Percentiles rank a stretch among this genome's conserved stretches.
phyloP scores from a whole-genome alignment of 805 yeast species.

The Vanderwaltozyma verrucispora region DNA sequence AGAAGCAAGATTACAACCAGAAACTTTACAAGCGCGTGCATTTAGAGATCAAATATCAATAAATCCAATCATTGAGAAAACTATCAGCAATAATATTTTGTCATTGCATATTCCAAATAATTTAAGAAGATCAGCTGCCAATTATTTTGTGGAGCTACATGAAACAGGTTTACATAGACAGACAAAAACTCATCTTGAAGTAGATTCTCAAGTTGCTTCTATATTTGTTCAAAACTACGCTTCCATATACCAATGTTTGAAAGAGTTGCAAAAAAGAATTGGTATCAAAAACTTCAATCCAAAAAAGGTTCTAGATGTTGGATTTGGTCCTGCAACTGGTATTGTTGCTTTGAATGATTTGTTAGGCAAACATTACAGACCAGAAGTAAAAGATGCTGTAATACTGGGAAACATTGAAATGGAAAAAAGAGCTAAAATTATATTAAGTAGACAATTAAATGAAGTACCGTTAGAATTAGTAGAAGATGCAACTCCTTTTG shows the following conservation, averaged over 20 bases:
- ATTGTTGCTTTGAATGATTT: conserved; percentile 79
- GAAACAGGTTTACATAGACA: conserved; percentile 46
- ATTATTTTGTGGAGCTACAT: conserved; percentile 39
- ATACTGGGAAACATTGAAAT: conserved; percentile 62
- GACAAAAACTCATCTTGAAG: conserved; percentile 38
- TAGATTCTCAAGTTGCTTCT: conserved; percentile 74
- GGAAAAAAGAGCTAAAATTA: conserved; percentile 69
- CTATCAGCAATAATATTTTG: conserved; percentile 55
- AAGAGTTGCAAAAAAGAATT: conserved; percentile 50
- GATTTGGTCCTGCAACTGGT: conserved; percentile 90
- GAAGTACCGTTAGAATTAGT: conserved; percentile 29
- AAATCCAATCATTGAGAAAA: conserved; percentile 46
- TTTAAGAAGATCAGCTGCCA: conserved; percentile 52
- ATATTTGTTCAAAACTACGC: conserved; percentile 76
- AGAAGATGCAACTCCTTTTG: background rate
- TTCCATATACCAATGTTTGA: conserved; percentile 50
- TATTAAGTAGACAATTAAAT: conserved; percentile 57
- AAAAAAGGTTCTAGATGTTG: conserved; percentile 58
- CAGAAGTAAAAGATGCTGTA: conserved; percentile 58
- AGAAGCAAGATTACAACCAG: conserved; percentile 40
- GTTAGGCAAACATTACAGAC: conserved; percentile 54
- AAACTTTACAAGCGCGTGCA: conserved; percentile 48
- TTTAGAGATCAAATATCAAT: conserved; percentile 39
- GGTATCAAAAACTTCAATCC: conserved; percentile 52
- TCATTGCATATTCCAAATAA: conserved; percentile 51